Evolutionary conservation across 257 asterid species (phyloP).

Genomic region (Nicotiana attenuata): DNA sequence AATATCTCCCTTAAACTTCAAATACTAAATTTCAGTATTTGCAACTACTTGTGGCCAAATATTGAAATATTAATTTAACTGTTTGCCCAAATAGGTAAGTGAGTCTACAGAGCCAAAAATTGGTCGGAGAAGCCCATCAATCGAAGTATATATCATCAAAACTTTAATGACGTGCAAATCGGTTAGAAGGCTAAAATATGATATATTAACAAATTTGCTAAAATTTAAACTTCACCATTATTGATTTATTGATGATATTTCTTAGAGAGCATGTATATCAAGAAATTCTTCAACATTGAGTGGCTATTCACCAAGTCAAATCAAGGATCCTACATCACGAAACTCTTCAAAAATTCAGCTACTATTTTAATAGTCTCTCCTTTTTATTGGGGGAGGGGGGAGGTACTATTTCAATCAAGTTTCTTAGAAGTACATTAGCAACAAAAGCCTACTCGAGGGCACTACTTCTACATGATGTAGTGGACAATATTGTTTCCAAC

Average conservation of each 20-base stretch:
- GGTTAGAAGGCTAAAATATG: neutral
- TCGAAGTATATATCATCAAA: neutral
- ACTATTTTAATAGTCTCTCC: neutral
- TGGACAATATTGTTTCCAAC: neutral
- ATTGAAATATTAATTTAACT: neutral
- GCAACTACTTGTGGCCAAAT: neutral
- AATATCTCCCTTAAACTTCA: neutral
- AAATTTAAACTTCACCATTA: neutral
- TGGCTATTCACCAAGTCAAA: neutral
- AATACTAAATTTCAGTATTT: neutral
- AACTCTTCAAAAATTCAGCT: neutral
- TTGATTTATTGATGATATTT: neutral
- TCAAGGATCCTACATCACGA: neutral
- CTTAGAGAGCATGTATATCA: neutral
- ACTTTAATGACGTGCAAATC: neutral
- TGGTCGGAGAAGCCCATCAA: neutral
- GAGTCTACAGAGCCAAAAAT: neutral
- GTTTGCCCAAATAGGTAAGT: neutral
- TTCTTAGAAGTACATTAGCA: neutral
- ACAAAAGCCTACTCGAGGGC: neutral
- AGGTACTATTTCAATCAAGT: neutral
- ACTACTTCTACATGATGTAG: neutral
- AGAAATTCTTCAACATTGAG: neutral
- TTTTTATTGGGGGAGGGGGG: neutral
- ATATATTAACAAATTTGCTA: neutral